A percentile compares a stretch with the other conserved stretches of the same genome.
These are phyloP conservation scores for Coffea canephora DNA, from an alignment of 257 asterid species.

Conservation along the genomic window DNA sequence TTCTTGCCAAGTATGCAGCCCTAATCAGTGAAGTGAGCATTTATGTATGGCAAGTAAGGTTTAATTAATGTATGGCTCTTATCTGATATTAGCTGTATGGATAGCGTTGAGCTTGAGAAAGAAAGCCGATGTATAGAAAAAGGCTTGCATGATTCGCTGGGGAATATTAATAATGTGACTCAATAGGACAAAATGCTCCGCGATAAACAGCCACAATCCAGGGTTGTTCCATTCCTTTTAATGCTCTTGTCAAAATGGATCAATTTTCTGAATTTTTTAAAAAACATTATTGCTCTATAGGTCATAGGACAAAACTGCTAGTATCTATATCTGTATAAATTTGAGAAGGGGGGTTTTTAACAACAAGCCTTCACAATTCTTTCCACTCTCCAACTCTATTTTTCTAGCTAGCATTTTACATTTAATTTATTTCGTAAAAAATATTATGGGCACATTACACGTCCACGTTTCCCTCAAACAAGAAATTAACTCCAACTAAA, in stretches of 20 bases:
- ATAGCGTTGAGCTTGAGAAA: background rate
- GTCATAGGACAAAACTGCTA: background rate
- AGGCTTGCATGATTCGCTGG: background rate
- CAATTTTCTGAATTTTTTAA: background rate
- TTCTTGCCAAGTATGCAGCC: too few species aligned
- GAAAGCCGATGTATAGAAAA: background rate
- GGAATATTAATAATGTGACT: background rate
- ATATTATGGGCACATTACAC: too few species aligned
- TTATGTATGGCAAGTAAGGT: too few species aligned
- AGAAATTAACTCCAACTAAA: too few species aligned
- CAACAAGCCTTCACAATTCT: too few species aligned
- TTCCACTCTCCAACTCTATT: too few species aligned
- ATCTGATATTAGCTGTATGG: background rate
- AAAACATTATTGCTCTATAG: background rate
- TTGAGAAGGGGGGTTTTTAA: too few species aligned
- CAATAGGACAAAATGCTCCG: background rate
- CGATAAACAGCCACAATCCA: background rate
- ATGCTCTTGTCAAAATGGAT: background rate
- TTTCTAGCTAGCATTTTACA: too few species aligned
- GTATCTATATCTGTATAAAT: too few species aligned
- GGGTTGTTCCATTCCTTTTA: background rate
- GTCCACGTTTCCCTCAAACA: too few species aligned
- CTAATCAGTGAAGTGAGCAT: too few species aligned
- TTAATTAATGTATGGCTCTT: background rate
- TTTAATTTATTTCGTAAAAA: too few species aligned